A percentile compares a stretch with the other conserved stretches of the same genome.
phyloP scores from a whole-genome alignment of 208 protist species.

The Crithidia expoeki region DNA sequence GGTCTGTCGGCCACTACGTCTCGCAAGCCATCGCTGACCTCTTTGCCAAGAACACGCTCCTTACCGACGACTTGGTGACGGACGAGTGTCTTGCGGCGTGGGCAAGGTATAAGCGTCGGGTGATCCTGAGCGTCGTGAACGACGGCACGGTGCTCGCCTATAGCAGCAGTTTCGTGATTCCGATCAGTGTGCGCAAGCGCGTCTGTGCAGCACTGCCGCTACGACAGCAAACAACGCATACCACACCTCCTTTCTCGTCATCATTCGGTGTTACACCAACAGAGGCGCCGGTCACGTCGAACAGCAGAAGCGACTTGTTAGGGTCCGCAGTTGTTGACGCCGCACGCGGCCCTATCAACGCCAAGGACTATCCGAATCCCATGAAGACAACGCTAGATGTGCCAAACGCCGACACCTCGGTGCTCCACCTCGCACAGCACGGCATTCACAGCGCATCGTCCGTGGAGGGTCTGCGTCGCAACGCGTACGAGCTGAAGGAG shows the following conservation, averaged over 20 bases:
- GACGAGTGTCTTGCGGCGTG: constrained; percentile 34
- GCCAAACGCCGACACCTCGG: constrained; percentile 11
- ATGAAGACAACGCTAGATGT: background rate
- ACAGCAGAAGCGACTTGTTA: background rate
- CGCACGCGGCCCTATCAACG: constrained; percentile 3
- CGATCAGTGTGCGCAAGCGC: constrained; percentile 10
- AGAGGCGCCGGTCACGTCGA: background rate
- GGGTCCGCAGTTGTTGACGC: background rate
- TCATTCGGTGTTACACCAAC: background rate
- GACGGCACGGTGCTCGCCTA: constrained; percentile 47
- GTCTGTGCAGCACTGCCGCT: background rate
- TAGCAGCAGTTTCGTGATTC: constrained; percentile 48
- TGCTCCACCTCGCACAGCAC: constrained; percentile 3
- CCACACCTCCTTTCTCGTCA: background rate
- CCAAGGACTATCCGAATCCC: background rate
- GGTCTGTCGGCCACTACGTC: constrained; percentile 28
- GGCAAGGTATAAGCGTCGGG: constrained; percentile 35
- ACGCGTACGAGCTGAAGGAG: constrained; percentile 8
- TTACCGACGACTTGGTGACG: constrained; percentile 27
- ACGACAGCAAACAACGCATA: background rate
- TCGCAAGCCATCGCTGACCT: constrained; percentile 48
- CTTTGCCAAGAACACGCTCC: constrained; percentile 33
- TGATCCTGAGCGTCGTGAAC: constrained; percentile 41
- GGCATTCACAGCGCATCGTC: constrained; percentile 18
- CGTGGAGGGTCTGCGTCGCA: constrained; percentile 14